Evolutionary conservation across 2,329 filamentous ascomycete genomes (phyloP).

Genomic region (Chaetomium strumarium): DNA sequence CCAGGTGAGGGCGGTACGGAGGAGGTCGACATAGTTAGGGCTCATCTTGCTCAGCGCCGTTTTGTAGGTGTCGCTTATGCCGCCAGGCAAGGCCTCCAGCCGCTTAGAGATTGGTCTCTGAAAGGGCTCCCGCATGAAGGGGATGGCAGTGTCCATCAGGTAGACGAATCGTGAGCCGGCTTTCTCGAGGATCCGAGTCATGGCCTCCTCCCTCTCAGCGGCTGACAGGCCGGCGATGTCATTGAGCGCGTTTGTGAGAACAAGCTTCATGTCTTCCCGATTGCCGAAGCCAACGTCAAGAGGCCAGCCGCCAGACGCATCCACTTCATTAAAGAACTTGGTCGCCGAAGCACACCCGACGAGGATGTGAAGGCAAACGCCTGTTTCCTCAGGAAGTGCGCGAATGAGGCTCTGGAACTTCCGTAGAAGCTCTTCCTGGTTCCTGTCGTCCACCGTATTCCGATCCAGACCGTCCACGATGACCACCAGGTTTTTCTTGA

Average conservation of each 20-base stretch:
- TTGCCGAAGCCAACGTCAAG: conserved; percentile 13
- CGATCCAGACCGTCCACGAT: conserved; percentile 19
- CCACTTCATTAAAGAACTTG: conserved; percentile 11
- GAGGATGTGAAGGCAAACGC: conserved; percentile 9
- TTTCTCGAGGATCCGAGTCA: conserved; percentile 13
- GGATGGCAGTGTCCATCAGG: conserved; percentile 17
- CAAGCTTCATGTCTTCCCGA: conserved; percentile 10
- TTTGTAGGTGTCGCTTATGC: conserved; percentile 17
- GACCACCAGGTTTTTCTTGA: conserved; percentile 16
- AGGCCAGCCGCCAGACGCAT: not conserved
- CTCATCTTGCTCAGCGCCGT: conserved; percentile 18
- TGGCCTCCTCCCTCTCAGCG: conserved; percentile 19
- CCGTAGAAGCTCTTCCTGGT: conserved; percentile 16
- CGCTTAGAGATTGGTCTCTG: conserved; percentile 18
- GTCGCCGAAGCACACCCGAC: conserved; percentile 12
- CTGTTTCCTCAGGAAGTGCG: not conserved
- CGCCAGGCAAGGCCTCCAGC: conserved; percentile 17
- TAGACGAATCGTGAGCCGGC: conserved; percentile 19
- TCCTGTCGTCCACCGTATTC: conserved; percentile 9
- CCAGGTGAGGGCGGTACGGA: conserved; percentile 22
- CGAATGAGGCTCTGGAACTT: conserved; percentile 10
- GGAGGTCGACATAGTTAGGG: conserved; percentile 22
- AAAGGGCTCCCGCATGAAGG: conserved; percentile 22
- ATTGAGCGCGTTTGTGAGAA: conserved; percentile 14
- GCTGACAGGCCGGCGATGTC: conserved; percentile 13